Base-by-base conservation (phyloP, 2,329 filamentous ascomycete genomes). In the Diplodia corticola region DNA sequence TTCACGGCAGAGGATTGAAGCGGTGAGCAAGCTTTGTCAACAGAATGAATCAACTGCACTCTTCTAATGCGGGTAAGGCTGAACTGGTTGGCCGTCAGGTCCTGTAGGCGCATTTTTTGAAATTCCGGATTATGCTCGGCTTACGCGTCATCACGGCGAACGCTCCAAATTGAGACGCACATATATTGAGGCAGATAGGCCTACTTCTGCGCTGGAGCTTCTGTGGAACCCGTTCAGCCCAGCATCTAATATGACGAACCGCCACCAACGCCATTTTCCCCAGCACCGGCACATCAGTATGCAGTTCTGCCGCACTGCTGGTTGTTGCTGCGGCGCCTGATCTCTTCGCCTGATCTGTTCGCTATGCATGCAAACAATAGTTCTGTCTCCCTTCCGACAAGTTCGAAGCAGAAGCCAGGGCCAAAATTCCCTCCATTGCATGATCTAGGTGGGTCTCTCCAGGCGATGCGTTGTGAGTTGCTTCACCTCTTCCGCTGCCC, bases 171-270 rank as follows among this genome's bases (percentile, higher is more conserved):
- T 24, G 40, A 61, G 57, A 46, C 26, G 17, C 9, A 24, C 33
- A 61, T 61, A 61, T 61, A 61, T 61, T 61, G 48, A 61, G 57
- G n/a, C 57, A 61, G 57, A 61, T 49, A 49, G 44, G 28, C 57
- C 57, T 61, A 35, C 44, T 33, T 46, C 26, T 55, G 44, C 44
- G 44, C 57, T 61, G 40, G 44, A 35, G 13, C n/a, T 49, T 26
- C 22, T 35, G 51, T 55, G 30, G 57, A 46, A 22, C 13, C 57
- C 33, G 48, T 61, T 49, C 57, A 61, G 40, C 44, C 57, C 57
- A 49, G 35, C 28, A 5, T 49, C 57, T 26, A 50, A 28, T 28
- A 46, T 40, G 57, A 61, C 40, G 44, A 61, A 49, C 57, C 40
- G 57, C 57, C 57, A 61, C 57, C 15, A 17, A 28, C 44, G 57